These are phyloP conservation scores for Stromatinia cepivora DNA, from an alignment of 2,329 filamentous ascomycete species.

Conservation along the genomic window DNA sequence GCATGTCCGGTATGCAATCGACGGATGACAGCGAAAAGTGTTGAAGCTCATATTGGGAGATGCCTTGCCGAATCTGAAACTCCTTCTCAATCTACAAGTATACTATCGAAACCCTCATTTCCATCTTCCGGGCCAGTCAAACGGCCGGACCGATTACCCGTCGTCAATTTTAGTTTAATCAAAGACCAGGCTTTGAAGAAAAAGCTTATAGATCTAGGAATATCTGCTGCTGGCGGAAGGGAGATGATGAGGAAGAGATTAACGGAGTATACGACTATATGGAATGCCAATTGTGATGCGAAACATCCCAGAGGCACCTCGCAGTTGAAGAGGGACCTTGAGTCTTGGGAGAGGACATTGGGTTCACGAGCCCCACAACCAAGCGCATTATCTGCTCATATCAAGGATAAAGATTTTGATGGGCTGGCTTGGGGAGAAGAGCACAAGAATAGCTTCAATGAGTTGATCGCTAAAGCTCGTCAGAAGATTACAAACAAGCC, in stretches of 20 bases:
- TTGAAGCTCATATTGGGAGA: conserved; percentile 24
- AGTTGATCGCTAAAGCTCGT: conserved; percentile 75
- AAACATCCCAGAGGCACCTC: conserved; percentile 66
- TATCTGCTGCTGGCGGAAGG: conserved; percentile 69
- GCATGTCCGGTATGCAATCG: conserved; percentile 76
- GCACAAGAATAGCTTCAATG: conserved; percentile 74
- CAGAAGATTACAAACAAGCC: conserved; percentile 43
- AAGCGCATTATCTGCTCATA: conserved; percentile 47
- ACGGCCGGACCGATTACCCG: conserved; percentile 55
- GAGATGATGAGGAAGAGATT: conserved; percentile 75
- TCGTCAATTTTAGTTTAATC: conserved; percentile 83
- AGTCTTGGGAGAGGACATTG: conserved; percentile 83
- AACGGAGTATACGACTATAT: conserved; percentile 90
- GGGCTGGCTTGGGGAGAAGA: conserved; percentile 70
- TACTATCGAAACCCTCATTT: conserved; percentile 28
- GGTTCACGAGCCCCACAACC: conserved; percentile 55
- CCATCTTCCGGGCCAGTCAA: conserved; percentile 9
- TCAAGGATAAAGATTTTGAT: conserved; percentile 91
- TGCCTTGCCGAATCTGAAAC: conserved; percentile 44
- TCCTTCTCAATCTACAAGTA: conserved; percentile 20
- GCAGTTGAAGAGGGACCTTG: conserved; percentile 76
- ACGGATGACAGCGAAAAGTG: conserved; percentile 72
- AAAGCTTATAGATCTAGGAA: conserved; percentile 78
- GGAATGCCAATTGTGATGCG: conserved; percentile 96
- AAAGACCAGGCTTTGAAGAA: conserved; percentile 76